Conservation (phyloP, 176 grass and related monocot species). For the Bolboschoenus planiculmis region DNA sequence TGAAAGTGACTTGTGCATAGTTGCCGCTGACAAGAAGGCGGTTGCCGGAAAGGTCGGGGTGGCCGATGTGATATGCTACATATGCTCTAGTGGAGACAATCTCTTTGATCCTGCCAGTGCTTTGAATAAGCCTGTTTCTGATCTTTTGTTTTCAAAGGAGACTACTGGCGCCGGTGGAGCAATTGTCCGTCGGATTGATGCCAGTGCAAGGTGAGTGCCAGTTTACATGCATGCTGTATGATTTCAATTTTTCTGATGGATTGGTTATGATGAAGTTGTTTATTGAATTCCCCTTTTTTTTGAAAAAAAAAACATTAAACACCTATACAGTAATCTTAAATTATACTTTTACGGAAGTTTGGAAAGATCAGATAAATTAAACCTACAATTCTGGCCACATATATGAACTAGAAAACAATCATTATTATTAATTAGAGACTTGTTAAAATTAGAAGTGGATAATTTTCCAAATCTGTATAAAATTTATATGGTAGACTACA, state of each 20-base stretch:
- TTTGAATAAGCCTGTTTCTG: slow-evolving; percentile 37
- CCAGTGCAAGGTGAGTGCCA: slow-evolving; percentile 34
- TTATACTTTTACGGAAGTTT: not conserved
- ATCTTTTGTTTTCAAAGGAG: slow-evolving; percentile 48
- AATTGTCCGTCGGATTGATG: slow-evolving; percentile 35
- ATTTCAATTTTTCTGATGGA: not conserved
- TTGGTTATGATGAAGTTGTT: not conserved
- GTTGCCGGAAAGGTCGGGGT: slow-evolving; percentile 36
- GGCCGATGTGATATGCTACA: slow-evolving; percentile 68
- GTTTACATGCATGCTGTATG: not conserved
- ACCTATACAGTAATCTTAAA: not conserved
- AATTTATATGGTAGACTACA: not conserved
- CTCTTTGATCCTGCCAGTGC: slow-evolving; percentile 31
- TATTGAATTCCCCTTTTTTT: not conserved
- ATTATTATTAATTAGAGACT: not conserved
- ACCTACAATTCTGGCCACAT: not conserved
- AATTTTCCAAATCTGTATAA: not conserved
- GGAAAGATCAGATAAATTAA: not conserved
- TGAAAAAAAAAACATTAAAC: not conserved
- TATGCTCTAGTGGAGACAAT: slow-evolving; percentile 41
- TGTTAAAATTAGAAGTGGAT: not conserved
- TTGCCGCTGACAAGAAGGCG: not conserved
- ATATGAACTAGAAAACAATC: not conserved
- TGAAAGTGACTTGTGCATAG: slow-evolving; percentile 32
- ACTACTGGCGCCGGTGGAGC: slow-evolving; percentile 4